Percentiles rank a stretch among this genome's conserved stretches.
phyloP scores from a whole-genome alignment of 2,329 filamentous ascomycete species.

The Colletotrichum australisinense region DNA sequence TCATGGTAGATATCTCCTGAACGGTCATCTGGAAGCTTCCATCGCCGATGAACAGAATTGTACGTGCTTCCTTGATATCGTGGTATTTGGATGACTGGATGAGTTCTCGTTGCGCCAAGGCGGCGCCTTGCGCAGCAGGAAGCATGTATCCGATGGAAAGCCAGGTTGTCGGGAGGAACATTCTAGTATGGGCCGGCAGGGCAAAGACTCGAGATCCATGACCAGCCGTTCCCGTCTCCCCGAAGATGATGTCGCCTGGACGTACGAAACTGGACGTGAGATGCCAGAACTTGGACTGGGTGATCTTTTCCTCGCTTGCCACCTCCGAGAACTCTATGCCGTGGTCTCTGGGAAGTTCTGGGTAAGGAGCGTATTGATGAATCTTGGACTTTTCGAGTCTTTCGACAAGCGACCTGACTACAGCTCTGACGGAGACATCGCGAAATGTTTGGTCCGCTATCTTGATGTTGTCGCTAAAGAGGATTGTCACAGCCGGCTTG shows the following conservation, averaged over 20 bases:
- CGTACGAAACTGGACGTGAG: slow-evolving; percentile 43
- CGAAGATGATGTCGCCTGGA: slow-evolving; percentile 65
- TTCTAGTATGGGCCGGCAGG: slow-evolving; percentile 58
- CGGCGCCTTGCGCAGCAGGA: slow-evolving; percentile 65
- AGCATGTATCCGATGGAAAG: slow-evolving; percentile 72
- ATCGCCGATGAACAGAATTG: slow-evolving; percentile 70
- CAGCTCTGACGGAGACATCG: slow-evolving; percentile 40
- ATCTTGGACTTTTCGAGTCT: slow-evolving; percentile 39
- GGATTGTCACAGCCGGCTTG: neutral
- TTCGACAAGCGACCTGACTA: slow-evolving; percentile 39
- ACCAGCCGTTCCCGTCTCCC: slow-evolving; percentile 68
- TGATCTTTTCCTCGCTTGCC: slow-evolving; percentile 49
- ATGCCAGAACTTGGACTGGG: slow-evolving; percentile 61
- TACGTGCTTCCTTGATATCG: slow-evolving; percentile 52
- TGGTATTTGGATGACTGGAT: slow-evolving; percentile 42
- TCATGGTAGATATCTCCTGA: slow-evolving; percentile 74
- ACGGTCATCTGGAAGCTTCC: slow-evolving; percentile 75
- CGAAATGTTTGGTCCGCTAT: slow-evolving; percentile 41
- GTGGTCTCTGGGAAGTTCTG: slow-evolving; percentile 42
- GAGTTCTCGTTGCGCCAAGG: slow-evolving; percentile 64
- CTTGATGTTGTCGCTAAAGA: slow-evolving; percentile 44
- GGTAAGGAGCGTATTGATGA: slow-evolving; percentile 40
- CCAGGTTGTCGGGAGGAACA: slow-evolving; percentile 66
- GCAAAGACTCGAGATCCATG: slow-evolving; percentile 63
- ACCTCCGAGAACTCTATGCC: slow-evolving; percentile 36